Base-by-base conservation (phyloP, 2,329 filamentous ascomycete species). In the Hansfordia pulvinata region DNA sequence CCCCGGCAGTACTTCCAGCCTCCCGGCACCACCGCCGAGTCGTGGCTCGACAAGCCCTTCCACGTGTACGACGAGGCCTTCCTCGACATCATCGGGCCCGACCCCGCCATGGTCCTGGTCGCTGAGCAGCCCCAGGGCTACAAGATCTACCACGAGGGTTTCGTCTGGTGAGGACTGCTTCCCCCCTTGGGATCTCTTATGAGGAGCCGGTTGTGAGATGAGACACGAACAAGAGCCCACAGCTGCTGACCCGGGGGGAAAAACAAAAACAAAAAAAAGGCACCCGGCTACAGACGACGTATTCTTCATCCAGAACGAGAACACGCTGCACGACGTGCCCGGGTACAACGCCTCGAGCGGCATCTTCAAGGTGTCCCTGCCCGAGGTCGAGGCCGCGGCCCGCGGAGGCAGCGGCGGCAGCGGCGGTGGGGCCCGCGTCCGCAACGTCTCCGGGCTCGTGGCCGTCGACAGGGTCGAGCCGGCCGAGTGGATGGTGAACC, bases 101-200 rank as follows among this genome's bases (percentile, higher is more conserved):
- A 54, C 14, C 59, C 62, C 0, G 55, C 56, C 0, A 35, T 64
- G 30, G 58, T 60, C 1, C 37, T 62, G 4, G 50, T 62, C 6
- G 57, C 54, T 1, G n/a, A n/a, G n/a, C 46, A 53, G 3, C 48
- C 56, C 0, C 47, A 44, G 0, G 43, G 36, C 0, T 49, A 63
- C 20, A 58, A 58, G 0, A 40, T 60, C 10, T 66, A 62, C 20
- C 63, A 67, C 26, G 62, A 67, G 33, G 62, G 62, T 3, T 58
- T 62, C 10, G 51, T 64, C 1, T 67, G 58, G 56, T n/a, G n/a
- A n/a, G n/a, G n/a, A n/a, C n/a, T n/a, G n/a, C n/a, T n/a, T n/a
- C n/a, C n/a, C n/a, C n/a, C n/a, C n/a, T n/a, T n/a, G n/a, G n/a
- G n/a, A n/a, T n/a, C n/a, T n/a, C n/a, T n/a, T n/a, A n/a, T n/a